Base-by-base conservation (phyloP, 495 filamentous ascomycete genomes). In the Tricharina praecox region DNA sequence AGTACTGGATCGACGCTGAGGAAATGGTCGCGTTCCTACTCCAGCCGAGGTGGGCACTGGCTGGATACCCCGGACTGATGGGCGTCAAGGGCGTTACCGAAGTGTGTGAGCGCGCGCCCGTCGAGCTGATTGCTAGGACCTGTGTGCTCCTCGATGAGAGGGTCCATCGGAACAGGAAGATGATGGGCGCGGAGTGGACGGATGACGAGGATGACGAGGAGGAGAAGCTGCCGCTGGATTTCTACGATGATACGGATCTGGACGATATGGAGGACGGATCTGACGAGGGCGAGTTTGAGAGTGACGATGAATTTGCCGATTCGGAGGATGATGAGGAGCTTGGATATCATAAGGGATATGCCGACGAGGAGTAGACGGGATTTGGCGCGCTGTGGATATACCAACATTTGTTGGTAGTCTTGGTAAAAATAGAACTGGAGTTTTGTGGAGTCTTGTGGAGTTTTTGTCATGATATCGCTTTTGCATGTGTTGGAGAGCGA, bases 241-340 rank as follows among this genome's bases (percentile, higher is more conserved):
- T 25, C n/a, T 43, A 43, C 26, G 40, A 43, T 43, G 40, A 43
- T 43, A 25, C 9, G 9, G 40, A 43, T 24, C 23, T 43, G 21
- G 40, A 43, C 11, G 19, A 43, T 24, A 19, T 43, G 7, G 28
- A 32, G 10, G n/a, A n/a, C n/a, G n/a, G n/a, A n/a, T n/a, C n/a
- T n/a, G n/a, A n/a, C n/a, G n/a, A n/a, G n/a, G n/a, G 13, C 13
- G 40, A 43, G 2, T 26, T 43, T 8, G 40, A 43, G 13, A 18
- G 11, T 24, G 40, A 43, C 13, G 40, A 43, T 7, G 40, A 43
- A 10, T 25, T 25, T 20, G 9, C 10, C n/a, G 13, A 25, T 3
- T 19, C 24, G 19, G 21, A 13, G 40, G 8, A n/a, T 26, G 40
- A 43, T 43, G 40, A 26, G 40, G 5, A 18, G n/a, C n/a, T n/a